A percentile compares a stretch with the other conserved stretches of the same genome.
These are phyloP conservation scores for Ambrosiella beaveri DNA, from an alignment of 2,329 filamentous ascomycete genomes.

Conservation along the genomic window DNA sequence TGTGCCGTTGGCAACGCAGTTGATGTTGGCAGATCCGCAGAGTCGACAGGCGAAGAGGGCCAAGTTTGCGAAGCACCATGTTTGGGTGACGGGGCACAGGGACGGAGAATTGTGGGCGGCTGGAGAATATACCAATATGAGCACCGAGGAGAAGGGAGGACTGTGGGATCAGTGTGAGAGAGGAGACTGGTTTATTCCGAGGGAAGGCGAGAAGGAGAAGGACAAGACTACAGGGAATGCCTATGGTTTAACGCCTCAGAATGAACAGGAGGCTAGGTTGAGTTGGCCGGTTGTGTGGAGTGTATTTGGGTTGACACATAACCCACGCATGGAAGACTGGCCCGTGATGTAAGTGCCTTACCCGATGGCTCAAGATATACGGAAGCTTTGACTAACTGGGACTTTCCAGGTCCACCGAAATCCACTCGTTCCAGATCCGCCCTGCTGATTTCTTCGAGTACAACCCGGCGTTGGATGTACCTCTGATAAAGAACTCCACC, in stretches of 20 bases:
- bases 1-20: conserved; percentile 26
- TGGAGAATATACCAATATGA: conserved; percentile 35
- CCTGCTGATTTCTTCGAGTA: conserved; percentile 30
- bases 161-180: conserved; percentile 30
- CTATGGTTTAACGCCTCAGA: conserved; percentile 5
- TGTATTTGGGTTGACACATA: conserved; percentile 32
- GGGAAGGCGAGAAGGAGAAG: neutral
- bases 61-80: conserved; percentile 27
- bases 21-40: conserved; percentile 28
- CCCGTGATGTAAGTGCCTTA: conserved; percentile 28
- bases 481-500: conserved; percentile 21
- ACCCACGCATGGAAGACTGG: conserved; percentile 32
- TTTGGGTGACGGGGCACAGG: conserved; percentile 32
- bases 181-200: conserved; percentile 27
- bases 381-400: neutral
- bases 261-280: conserved; percentile 10
- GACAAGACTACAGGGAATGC: conserved; percentile 11
- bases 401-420: conserved; percentile 28
- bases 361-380: neutral
- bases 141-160: conserved; percentile 25
- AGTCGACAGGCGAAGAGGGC: conserved; percentile 28
- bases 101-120: conserved; percentile 34
- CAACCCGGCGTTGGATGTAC: conserved; percentile 31
- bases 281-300: conserved; percentile 27
- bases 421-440: conserved; percentile 28